Conservation (phyloP, 768 basidiomycete genomes). For the Suillus subluteus region DNA sequence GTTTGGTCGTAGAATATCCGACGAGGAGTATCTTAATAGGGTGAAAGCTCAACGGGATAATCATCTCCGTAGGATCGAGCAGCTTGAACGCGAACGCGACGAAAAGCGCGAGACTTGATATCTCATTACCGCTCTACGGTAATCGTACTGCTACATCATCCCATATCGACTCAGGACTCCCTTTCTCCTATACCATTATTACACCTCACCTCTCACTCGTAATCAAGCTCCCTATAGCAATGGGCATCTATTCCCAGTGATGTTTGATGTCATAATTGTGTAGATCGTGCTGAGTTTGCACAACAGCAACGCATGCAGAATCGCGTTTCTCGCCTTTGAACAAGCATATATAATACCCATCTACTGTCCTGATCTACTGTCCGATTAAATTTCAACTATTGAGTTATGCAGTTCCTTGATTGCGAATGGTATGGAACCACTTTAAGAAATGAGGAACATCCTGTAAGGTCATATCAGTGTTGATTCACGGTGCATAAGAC, state of each 20-base stretch:
- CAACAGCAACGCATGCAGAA: background rate
- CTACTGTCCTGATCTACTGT: background rate
- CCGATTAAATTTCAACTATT: background rate
- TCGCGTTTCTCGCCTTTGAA: background rate
- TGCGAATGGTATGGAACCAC: constrained; percentile 54
- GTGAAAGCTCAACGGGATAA: constrained; percentile 59
- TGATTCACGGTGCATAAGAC: background rate
- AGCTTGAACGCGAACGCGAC: constrained; percentile 48
- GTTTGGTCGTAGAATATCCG: constrained; percentile 51
- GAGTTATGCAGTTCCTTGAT: constrained; percentile 11
- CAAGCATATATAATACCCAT: background rate
- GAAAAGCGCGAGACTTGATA: constrained; percentile 19
- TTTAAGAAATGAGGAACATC: constrained; percentile 75
- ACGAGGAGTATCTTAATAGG: constrained; percentile 71
- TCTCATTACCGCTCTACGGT: background rate
- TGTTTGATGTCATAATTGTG: background rate
- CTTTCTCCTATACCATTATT: background rate
- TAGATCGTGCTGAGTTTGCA: background rate
- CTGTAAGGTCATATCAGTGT: constrained; percentile 36
- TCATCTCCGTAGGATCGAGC: constrained; percentile 58
- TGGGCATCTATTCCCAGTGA: background rate
- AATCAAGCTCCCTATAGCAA: background rate
- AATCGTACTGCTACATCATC: background rate
- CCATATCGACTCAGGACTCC: background rate
- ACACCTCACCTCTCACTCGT: background rate